Percentiles rank a stretch among this genome's conserved stretches.
Evolutionary conservation across 31 red algal species (phyloP).

Genomic region (Odonthalia washingtoniensis): DNA sequence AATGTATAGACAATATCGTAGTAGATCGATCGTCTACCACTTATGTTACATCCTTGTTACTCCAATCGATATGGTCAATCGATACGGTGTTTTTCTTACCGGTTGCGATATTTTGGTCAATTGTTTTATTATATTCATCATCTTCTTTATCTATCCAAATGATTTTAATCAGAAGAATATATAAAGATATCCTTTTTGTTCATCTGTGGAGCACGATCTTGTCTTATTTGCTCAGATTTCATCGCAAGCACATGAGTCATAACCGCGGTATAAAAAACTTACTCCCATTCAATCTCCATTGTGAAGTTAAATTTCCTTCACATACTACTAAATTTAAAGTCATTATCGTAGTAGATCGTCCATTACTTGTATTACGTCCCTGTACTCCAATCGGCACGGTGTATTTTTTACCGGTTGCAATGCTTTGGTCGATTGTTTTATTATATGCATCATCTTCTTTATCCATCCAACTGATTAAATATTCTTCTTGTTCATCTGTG

Average conservation of each 20-base stretch:
- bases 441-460: too few relatives aligned
- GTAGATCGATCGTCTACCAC: constrained; percentile 1
- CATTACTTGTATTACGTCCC: neutral
- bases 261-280: constrained; percentile 79
- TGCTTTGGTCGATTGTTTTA: too few relatives aligned
- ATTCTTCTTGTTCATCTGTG: neutral
- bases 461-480: too few relatives aligned
- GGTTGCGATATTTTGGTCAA: too few relatives aligned
- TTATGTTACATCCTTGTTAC: neutral
- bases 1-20: neutral
- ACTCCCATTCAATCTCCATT: too few relatives aligned
- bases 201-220: neutral
- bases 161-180: too few relatives aligned
- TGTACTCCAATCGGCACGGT: neutral
- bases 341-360: constrained; percentile 3
- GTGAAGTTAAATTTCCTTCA: neutral
- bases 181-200: constrained; percentile 5
- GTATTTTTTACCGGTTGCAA: neutral
- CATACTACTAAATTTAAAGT: neutral
- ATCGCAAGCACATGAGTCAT: constrained; percentile 85
- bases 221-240: constrained; percentile 10
- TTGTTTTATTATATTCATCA: too few relatives aligned
- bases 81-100: neutral
- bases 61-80: neutral
- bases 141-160: too few relatives aligned